phyloP scores from a whole-genome alignment of 768 basidiomycete species.

The Tylopilus felleus region DNA sequence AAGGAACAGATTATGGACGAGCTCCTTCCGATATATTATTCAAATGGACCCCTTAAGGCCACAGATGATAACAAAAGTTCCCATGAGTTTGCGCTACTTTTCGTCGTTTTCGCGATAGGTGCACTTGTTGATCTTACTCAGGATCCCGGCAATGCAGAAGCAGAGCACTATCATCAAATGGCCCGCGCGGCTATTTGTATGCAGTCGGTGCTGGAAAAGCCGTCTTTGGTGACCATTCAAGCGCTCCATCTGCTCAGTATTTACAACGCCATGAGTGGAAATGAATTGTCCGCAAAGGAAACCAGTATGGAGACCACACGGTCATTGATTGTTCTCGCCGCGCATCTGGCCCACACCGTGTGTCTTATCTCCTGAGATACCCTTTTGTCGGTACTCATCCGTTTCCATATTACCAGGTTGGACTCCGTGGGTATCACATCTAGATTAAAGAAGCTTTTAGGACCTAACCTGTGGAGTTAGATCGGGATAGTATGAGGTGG shows the following conservation, averaged over 20 bases:
- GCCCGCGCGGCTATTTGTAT: constrained; percentile 62
- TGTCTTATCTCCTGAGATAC: constrained; percentile 24
- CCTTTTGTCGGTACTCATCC: constrained; percentile 10
- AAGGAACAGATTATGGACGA: constrained; percentile 44
- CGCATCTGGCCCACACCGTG: constrained; percentile 64
- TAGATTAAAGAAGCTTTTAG: constrained; percentile 5
- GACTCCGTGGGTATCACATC: constrained; percentile 53
- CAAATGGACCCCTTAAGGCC: constrained; percentile 14
- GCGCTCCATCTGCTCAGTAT: constrained; percentile 64
- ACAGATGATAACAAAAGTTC: constrained; percentile 41
- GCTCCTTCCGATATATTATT: constrained; percentile 42
- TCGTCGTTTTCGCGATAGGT: constrained; percentile 50
- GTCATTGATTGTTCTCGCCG: constrained; percentile 61
- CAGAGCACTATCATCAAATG: constrained; percentile 65
- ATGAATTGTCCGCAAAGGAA: constrained; percentile 52
- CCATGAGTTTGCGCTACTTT: constrained; percentile 50
- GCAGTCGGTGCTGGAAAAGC: constrained; percentile 68
- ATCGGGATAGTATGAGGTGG: constrained; percentile 67
- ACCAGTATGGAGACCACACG: constrained; percentile 73
- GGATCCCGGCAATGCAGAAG: constrained; percentile 36
- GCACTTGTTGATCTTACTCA: constrained; percentile 41
- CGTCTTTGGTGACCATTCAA: constrained; percentile 68
- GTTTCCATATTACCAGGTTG: constrained; percentile 44
- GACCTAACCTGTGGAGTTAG: constrained; percentile 26
- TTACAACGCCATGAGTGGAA: constrained; percentile 68